Conservation (phyloP, 2,329 filamentous ascomycete genomes). For the Fusarium musae region DNA sequence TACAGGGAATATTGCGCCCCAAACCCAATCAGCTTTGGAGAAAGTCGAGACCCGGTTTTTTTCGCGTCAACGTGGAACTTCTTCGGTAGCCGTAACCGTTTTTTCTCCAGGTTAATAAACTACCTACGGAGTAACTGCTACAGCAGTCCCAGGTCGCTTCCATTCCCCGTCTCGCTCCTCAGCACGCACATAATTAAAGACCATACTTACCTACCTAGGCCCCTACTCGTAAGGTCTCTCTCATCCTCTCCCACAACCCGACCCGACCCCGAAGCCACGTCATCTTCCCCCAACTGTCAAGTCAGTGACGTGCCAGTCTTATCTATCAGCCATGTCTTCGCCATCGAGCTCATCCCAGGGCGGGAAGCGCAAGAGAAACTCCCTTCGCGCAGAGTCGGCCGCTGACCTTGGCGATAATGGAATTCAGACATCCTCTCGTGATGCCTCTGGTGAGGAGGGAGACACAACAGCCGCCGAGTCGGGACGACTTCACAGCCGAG, state of each 20-base stretch:
- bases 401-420: constrained; percentile 61
- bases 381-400: constrained; percentile 61
- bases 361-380: constrained; percentile 84
- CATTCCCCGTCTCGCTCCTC: constrained; percentile 14
- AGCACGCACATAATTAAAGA: constrained; percentile 13
- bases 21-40: constrained; percentile 29
- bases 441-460: constrained; percentile 85
- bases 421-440: constrained; percentile 77
- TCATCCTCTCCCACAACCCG: constrained; percentile 29
- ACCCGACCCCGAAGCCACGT: constrained; percentile 33
- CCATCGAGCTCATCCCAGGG: constrained; percentile 63
- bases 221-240: constrained; percentile 6
- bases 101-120: constrained; percentile 28
- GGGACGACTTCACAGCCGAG: constrained; percentile 68
- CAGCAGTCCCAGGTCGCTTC: constrained; percentile 5
- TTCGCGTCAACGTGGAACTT: constrained; percentile 39
- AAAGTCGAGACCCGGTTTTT: constrained; percentile 33
- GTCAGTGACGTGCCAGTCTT: background rate
- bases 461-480: constrained; percentile 76
- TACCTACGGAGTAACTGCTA: background rate
- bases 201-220: constrained; percentile 4
- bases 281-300: constrained; percentile 10
- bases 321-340: constrained; percentile 32
- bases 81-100: constrained; percentile 38
- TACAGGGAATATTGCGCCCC: constrained; percentile 23